Percentiles rank a stretch among this genome's conserved stretches.
These are phyloP conservation scores for Buddleja alternifolia DNA, from an alignment of 257 asterid species.

Conservation along the genomic window DNA sequence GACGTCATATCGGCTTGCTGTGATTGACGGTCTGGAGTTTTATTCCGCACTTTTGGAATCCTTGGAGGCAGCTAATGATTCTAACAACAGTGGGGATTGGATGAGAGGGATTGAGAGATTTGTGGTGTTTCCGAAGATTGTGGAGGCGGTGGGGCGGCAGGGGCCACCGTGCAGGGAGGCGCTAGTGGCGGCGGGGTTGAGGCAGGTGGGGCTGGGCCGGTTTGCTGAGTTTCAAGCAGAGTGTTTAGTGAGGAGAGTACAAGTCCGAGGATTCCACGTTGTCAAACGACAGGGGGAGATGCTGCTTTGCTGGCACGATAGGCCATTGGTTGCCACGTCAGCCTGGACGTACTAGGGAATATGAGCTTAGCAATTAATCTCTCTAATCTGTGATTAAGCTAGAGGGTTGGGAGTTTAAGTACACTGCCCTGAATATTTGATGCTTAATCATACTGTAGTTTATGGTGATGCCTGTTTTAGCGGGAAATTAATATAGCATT, in stretches of 20 bases:
- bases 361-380: no score
- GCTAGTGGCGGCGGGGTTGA: constrained; percentile 69
- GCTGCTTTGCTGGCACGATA: constrained; percentile 97
- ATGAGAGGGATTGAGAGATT: constrained; percentile 66
- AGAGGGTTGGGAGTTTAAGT: no score
- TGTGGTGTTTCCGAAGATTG: constrained; percentile 74
- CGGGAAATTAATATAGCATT: no score
- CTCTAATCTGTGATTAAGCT: no score
- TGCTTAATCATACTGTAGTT: no score
- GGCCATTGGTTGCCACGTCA: constrained; percentile 86
- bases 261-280: constrained; percentile 87
- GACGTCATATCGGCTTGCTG: constrained; percentile 69
- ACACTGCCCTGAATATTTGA: no score
- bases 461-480: no score
- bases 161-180: constrained; percentile 79
- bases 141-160: constrained; percentile 65
- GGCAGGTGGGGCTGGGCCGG: constrained; percentile 79
- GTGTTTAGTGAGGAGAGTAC: constrained; percentile 69
- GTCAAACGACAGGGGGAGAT: constrained; percentile 86
- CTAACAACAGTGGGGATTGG: constrained; percentile 56
- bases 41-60: constrained; percentile 83
- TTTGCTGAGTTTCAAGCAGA: constrained; percentile 88
- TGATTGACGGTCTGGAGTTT: constrained; percentile 83
- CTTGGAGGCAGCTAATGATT: constrained; percentile 70
- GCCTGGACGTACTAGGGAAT: constrained; percentile 79